phyloP scores from a whole-genome alignment of 2,329 filamentous ascomycete species.

The Amauroascus verrucosus region DNA sequence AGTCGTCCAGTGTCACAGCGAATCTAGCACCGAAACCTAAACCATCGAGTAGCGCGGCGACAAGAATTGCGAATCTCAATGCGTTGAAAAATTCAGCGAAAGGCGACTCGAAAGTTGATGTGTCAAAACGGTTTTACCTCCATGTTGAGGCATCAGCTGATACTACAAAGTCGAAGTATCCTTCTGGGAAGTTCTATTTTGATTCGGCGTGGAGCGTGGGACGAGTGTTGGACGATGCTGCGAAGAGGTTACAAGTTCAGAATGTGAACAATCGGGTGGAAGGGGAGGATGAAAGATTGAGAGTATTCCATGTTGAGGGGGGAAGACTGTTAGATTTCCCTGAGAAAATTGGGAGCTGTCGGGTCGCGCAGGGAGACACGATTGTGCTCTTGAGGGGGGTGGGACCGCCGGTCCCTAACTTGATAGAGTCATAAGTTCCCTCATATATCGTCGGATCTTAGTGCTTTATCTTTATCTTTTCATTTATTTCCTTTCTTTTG shows the following conservation, averaged over 20 bases:
- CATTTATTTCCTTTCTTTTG: too few species aligned
- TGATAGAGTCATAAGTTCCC: constrained; percentile 48
- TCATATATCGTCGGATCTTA: background rate
- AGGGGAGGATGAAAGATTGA: constrained; percentile 57
- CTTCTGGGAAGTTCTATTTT: constrained; percentile 72
- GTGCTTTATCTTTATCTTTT: too few species aligned
- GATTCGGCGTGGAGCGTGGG: constrained; percentile 84
- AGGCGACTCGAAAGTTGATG: constrained; percentile 70
- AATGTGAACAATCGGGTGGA: constrained; percentile 38
- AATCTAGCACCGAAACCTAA: constrained; percentile 56
- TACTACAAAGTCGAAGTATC: constrained; percentile 72
- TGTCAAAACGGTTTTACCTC: constrained; percentile 80
- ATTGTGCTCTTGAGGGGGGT: constrained; percentile 80
- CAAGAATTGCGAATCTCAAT: constrained; percentile 59
- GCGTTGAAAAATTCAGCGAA: constrained; percentile 78
- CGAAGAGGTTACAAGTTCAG: constrained; percentile 33
- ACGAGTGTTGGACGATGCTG: constrained; percentile 42
- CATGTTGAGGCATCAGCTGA: constrained; percentile 83
- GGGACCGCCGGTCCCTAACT: constrained; percentile 60
- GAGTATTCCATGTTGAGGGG: constrained; percentile 88
- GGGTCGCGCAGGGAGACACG: constrained; percentile 71
- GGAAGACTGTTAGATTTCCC: constrained; percentile 77
- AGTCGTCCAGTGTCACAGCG: constrained; percentile 54
- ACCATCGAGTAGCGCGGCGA: constrained; percentile 54
- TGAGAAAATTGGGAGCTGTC: constrained; percentile 65